Conservation (phyloP, 116 monocot genomes). For the Dioscorea cayenensis region DNA sequence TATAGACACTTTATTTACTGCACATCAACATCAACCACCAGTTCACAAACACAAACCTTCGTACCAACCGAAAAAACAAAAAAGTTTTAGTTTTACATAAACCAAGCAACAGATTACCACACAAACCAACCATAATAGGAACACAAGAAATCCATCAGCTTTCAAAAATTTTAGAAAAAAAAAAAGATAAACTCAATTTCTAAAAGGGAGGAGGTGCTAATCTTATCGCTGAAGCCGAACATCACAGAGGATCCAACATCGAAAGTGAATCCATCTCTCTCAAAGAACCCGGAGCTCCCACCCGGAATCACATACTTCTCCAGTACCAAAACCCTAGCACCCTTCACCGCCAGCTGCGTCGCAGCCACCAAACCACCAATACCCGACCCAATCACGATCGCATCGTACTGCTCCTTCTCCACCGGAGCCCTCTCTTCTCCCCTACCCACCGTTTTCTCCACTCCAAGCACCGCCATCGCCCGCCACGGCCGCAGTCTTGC, state of each 20-base stretch:
- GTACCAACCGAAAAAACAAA: no score
- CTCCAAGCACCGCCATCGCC: conserved; percentile 15
- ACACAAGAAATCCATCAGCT: no score
- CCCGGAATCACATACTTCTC: conserved; percentile 99
- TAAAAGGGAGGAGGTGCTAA: conserved; percentile 2
- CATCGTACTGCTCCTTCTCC: conserved; percentile 49
- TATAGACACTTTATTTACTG: no score
- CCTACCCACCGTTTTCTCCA: conserved; percentile 10
- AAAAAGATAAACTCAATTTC: no score
- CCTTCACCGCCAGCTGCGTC: conserved; percentile 93
- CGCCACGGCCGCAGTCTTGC: background rate
- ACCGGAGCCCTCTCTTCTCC: background rate
- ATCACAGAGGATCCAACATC: conserved; percentile 98
- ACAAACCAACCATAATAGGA: no score
- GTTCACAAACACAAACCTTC: no score
- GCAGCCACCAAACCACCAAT: conserved; percentile 94
- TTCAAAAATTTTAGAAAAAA: no score
- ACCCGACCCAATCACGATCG: conserved; percentile 92
- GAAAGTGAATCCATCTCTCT: conserved; percentile 86
- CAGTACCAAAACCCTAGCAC: conserved; percentile 85
- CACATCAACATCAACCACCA: no score
- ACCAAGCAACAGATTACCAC: no score
- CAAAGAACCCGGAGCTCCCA: conserved; percentile 86
- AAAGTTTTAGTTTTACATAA: no score
- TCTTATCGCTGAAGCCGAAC: conserved; percentile 97